Evolutionary conservation across 208 protist genomes (phyloP), one percentile per base, ranked within the genome.

Genomic region (Leptomonas seymouri): DNA sequence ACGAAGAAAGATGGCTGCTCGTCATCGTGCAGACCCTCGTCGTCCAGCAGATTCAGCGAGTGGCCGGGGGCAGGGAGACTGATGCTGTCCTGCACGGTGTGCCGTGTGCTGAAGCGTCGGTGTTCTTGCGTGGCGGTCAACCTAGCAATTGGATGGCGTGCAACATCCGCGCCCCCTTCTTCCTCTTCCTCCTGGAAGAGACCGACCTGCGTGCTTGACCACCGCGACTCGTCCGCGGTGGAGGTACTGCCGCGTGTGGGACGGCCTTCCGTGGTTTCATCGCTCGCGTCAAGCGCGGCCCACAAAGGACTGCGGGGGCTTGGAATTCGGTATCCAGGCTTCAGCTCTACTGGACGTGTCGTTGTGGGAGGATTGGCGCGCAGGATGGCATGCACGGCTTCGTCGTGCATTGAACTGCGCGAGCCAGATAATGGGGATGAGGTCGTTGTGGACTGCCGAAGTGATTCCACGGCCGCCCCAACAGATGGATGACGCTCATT

Each of bases 301-400:
- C 87, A 93, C 9, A 93, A 81, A 15, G 87, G 87, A 23, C 81
- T 86, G 39, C 71, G 57, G 3, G 87, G 84, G 41, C 87, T 93
- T 18, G 87, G 87, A 15, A 76, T 18, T 7, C 51, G 67, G 65
- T 79, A 86, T 14, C 87, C 84, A 4, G 71, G 71, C 69, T 75
- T 69, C 21, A 81, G 54, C 27, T 80, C 57, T 28, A 82, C 64
- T 0, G 63, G 61, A 12, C 87, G 87, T n/a, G 87, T 88, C 18
- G 77, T 76, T n/a, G 84, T 93, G 49, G 83, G 74, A 14, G 87
- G 87, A 28, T 87, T 79, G 28, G 69, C 62, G 27, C 59, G 62
- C 51, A 80, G 39, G 21, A 86, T 82, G 2, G 81, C 77, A 7
- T 65, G 68, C 66, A 86, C 77, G 0, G 77, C 68, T 18, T 56